A percentile compares a stretch with the other conserved stretches of the same genome.
Conservation (phyloP, 2,329 filamentous ascomycete species). For the Colletotrichum eleusines region DNA sequence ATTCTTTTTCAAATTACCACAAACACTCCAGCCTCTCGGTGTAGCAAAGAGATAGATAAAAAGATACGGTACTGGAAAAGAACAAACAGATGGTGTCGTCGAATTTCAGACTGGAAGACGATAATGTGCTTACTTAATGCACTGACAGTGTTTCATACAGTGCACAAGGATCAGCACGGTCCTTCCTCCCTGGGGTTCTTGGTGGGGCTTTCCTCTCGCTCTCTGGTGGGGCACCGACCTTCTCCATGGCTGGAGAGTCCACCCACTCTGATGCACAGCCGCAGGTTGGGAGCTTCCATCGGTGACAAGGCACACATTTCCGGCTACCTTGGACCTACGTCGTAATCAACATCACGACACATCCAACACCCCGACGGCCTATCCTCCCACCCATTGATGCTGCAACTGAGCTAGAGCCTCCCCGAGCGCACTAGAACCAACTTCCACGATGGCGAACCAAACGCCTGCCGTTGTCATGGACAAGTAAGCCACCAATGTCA, state of each 20-base stretch:
- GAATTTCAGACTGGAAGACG: not conserved
- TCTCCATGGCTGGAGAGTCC: slow-evolving; percentile 40
- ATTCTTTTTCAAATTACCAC: not conserved
- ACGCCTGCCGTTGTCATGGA: slow-evolving; percentile 99
- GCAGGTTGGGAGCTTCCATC: slow-evolving; percentile 42
- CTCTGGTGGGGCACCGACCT: slow-evolving; percentile 40
- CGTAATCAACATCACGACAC: slow-evolving; percentile 42
- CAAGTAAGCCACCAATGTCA: slow-evolving; percentile 80
- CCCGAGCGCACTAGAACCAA: slow-evolving; percentile 28
- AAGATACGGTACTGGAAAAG: not conserved
- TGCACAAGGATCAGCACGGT: not conserved
- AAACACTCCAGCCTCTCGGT: not conserved
- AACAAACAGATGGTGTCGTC: not conserved
- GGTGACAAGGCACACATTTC: slow-evolving; percentile 43
- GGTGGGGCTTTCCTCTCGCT: slow-evolving; percentile 31
- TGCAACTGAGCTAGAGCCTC: slow-evolving; percentile 30
- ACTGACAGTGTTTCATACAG: not conserved
- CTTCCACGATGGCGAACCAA: slow-evolving; percentile 85
- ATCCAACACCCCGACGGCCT: slow-evolving; percentile 21
- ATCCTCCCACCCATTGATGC: slow-evolving; percentile 34
- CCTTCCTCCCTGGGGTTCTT: slow-evolving; percentile 16
- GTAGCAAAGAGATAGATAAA: too few species aligned
- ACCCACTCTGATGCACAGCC: slow-evolving; percentile 42
- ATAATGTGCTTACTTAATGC: slow-evolving; percentile 25
- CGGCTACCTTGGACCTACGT: slow-evolving; percentile 42